phyloP scores from a whole-genome alignment of 2,329 filamentous ascomycete genomes.

The Botrytis paeoniae region DNA sequence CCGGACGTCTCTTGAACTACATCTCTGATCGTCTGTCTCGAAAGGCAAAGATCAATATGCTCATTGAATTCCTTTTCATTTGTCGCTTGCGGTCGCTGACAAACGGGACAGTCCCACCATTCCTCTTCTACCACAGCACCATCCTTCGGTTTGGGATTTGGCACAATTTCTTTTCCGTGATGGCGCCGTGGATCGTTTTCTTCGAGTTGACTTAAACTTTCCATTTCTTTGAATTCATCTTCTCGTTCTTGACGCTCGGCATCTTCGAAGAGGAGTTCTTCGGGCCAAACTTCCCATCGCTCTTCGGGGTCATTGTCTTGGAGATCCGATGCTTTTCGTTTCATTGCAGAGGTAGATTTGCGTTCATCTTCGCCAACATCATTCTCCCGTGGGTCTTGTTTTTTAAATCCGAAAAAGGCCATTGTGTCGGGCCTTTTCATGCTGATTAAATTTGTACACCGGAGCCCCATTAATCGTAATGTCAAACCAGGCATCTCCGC shows the following conservation, averaged over 20 bases:
- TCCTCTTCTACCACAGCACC: conserved; percentile 40
- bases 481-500: conserved; percentile 78
- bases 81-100: conserved; percentile 68
- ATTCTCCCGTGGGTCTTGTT: conserved; percentile 30
- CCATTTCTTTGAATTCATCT: conserved; percentile 59
- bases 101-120: conserved; percentile 87
- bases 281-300: conserved; percentile 67
- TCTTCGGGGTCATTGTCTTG: conserved; percentile 42
- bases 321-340: conserved; percentile 40
- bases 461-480: conserved; percentile 80
- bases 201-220: conserved; percentile 54
- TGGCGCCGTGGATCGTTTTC: conserved; percentile 37
- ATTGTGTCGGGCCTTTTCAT: conserved; percentile 77
- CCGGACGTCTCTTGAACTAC: conserved; percentile 56
- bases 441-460: conserved; percentile 83
- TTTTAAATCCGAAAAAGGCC: conserved; percentile 71
- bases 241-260: conserved; percentile 58
- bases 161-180: conserved; percentile 52
- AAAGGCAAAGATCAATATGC: conserved; percentile 90
- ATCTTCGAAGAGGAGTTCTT: conserved; percentile 59
- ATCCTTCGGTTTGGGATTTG: conserved; percentile 41
- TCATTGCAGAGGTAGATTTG: conserved; percentile 30
- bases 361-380: conserved; percentile 22
- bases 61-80: conserved; percentile 80
- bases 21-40: conserved; percentile 79